Evolutionary conservation across 257 asterid species (phyloP).

Genomic region (Eucommia ulmoides): DNA sequence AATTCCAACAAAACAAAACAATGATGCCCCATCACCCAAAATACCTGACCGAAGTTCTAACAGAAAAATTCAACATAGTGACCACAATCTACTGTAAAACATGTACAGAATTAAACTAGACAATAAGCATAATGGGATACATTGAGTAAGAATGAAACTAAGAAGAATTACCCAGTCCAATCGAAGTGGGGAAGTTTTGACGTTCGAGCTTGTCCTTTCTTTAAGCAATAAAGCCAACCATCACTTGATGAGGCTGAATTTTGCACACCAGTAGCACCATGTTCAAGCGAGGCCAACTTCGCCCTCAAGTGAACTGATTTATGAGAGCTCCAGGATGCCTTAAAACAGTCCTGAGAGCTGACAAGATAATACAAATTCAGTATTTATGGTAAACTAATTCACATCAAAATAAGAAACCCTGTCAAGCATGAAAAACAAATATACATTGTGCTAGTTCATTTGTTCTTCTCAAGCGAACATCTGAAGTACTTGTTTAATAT

Average conservation of each 20-base stretch:
- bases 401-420: no score
- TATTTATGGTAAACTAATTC: no score
- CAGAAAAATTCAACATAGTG: no score
- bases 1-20: no score
- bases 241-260: conserved; percentile 30
- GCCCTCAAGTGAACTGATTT: conserved; percentile 75
- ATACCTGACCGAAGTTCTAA: no score
- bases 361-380: conserved; percentile 1
- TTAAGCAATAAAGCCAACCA: conserved; percentile 85
- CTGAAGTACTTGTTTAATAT: no score
- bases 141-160: neutral
- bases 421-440: no score
- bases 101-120: no score
- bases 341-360: conserved; percentile 95
- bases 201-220: conserved; percentile 76
- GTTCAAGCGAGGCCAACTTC: conserved; percentile 34
- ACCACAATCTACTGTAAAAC: no score
- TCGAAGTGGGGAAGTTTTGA: conserved; percentile 71
- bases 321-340: conserved; percentile 91
- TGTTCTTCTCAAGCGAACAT: no score
- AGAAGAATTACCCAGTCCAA: conserved; percentile 74
- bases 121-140: neutral
- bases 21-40: no score
- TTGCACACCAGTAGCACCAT: conserved; percentile 30
- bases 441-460: no score